Conservation (phyloP, 805 yeast genomes). For the Wickerhamomyces tratensis region DNA sequence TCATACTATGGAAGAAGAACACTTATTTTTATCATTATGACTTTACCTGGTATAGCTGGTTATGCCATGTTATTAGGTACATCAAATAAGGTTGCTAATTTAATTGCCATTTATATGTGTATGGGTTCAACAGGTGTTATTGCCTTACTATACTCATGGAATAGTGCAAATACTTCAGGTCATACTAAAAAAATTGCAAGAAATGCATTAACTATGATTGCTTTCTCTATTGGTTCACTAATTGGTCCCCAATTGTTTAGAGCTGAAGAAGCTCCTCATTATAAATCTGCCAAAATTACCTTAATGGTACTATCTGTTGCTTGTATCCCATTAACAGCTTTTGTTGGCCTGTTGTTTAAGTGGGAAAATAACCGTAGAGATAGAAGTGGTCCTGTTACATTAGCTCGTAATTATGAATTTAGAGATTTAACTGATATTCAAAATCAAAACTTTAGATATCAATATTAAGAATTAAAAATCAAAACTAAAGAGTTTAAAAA, state of each 20-base stretch:
- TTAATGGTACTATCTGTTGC: conserved; percentile 40
- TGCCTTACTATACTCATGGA: conserved; percentile 53
- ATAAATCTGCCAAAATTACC: conserved; percentile 48
- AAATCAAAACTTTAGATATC: conserved; percentile 47
- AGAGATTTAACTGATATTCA: conserved; percentile 52
- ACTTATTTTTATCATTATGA: conserved; percentile 26
- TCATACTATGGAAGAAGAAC: conserved; percentile 27
- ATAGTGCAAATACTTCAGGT: conserved; percentile 52
- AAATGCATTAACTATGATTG: conserved; percentile 45
- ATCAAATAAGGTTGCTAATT: conserved; percentile 32
- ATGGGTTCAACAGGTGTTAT: conserved; percentile 50
- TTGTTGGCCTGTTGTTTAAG: conserved; percentile 32
- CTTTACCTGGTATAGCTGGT: conserved; percentile 40
- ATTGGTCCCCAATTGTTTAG: conserved; percentile 59
- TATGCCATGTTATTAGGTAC: conserved; percentile 32
- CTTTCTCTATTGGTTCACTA: conserved; percentile 49
- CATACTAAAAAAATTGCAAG: conserved; percentile 47
- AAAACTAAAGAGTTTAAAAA: not conserved
- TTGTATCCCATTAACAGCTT: conserved; percentile 31
- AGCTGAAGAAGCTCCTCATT: conserved; percentile 38
- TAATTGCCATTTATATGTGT: conserved; percentile 38
- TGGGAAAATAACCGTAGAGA: conserved; percentile 46
- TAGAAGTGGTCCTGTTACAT: conserved; percentile 19
- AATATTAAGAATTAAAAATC: conserved; percentile 4
- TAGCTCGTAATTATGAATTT: conserved; percentile 31